A percentile compares a stretch with the other conserved stretches of the same genome.
Conservation (phyloP, 2,329 filamentous ascomycete genomes). For the Lachnellula hyalina region DNA sequence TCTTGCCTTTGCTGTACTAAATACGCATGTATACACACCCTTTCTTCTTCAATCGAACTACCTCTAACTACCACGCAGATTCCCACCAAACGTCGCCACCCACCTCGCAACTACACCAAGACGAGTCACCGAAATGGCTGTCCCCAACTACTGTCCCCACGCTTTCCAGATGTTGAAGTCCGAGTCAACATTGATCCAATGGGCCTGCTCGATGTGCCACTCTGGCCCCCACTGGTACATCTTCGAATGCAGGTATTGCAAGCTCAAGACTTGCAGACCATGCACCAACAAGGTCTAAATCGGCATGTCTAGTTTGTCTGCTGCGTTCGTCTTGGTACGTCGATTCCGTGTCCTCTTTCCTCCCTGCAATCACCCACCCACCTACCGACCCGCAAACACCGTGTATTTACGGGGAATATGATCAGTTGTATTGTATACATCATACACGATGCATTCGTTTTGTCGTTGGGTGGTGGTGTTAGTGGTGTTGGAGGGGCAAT, state of each 20-base stretch:
- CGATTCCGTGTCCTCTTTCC: neutral
- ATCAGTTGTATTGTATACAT: neutral
- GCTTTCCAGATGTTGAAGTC: constrained; percentile 63
- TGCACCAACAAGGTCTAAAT: constrained; percentile 37
- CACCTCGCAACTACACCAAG: neutral
- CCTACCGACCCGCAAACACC: neutral
- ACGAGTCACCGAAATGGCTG: constrained; percentile 38
- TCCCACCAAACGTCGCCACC: neutral
- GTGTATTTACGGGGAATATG: too few relatives aligned
- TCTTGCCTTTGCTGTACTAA: neutral
- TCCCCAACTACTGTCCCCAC: constrained; percentile 55
- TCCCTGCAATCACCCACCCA: neutral
- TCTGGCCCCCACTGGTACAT: constrained; percentile 64
- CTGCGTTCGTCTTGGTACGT: neutral
- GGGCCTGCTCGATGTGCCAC: constrained; percentile 60
- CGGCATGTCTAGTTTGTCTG: neutral
- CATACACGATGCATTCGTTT: neutral
- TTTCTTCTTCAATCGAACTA: neutral
- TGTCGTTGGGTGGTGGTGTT: neutral
- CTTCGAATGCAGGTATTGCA: constrained; percentile 65
- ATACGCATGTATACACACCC: neutral
- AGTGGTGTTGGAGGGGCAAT: neutral
- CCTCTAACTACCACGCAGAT: neutral
- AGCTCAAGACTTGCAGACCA: constrained; percentile 56
- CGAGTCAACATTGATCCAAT: constrained; percentile 59